Conservation (phyloP, 2,329 filamentous ascomycete genomes). For the Alternaria conjuncta region DNA sequence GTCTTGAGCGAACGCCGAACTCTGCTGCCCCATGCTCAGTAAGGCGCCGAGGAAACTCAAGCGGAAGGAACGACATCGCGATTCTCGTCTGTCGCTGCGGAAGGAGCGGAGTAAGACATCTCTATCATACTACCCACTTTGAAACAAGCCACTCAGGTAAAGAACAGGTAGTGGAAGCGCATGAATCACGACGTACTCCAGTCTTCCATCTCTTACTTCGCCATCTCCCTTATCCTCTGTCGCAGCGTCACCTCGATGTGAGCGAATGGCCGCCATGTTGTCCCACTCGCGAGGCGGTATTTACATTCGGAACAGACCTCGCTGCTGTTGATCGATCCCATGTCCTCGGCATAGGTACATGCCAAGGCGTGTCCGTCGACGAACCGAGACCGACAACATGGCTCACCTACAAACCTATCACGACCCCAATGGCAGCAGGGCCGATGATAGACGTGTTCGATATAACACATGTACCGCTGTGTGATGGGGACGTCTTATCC, state of each 20-base stretch:
- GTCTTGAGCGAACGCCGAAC: background rate
- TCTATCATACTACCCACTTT: background rate
- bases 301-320: conserved; percentile 28
- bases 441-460: conserved; percentile 39
- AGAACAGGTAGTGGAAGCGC: background rate
- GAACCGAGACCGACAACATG: conserved; percentile 37
- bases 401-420: conserved; percentile 33
- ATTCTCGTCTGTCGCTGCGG: background rate
- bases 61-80: background rate
- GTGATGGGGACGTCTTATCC: background rate
- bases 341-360: conserved; percentile 31
- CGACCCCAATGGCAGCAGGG: conserved; percentile 42
- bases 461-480: conserved; percentile 38
- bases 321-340: conserved; percentile 32
- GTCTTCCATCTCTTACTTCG: background rate
- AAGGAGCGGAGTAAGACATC: background rate
- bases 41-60: background rate
- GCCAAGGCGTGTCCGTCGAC: conserved; percentile 25
- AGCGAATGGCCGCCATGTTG: conserved; percentile 28
- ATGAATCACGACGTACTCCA: background rate
- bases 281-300: conserved; percentile 16
- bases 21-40: background rate
- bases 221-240: background rate
- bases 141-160: background rate
- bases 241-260: conserved; percentile 13